Evolutionary conservation across 768 basidiomycete species (phyloP).

Genomic region (Leccinum rimulosum): DNA sequence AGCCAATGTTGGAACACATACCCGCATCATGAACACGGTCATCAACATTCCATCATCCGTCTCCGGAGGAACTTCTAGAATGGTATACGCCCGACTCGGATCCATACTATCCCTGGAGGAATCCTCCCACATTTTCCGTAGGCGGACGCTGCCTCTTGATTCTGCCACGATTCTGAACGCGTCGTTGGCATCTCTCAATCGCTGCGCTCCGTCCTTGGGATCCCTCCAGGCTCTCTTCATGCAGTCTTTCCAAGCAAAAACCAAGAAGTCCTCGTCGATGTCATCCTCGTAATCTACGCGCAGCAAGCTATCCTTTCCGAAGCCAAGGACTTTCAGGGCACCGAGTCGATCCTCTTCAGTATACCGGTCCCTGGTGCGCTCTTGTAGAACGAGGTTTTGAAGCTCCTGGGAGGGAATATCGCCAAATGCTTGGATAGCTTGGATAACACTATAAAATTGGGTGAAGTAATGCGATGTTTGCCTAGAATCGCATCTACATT

Average conservation of each 20-base stretch:
- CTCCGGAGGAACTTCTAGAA: conserved; percentile 67
- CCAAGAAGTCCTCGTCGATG: conserved; percentile 67
- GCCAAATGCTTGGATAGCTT: conserved; percentile 46
- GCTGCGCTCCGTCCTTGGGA: conserved; percentile 40
- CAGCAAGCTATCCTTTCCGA: conserved; percentile 58
- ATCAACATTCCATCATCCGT: conserved; percentile 77
- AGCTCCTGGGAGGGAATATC: conserved; percentile 47
- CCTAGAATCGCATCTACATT: conserved; percentile 76
- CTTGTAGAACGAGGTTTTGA: conserved; percentile 56
- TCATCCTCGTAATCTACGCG: conserved; percentile 69
- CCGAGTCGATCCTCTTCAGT: conserved; percentile 50
- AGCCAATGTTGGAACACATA: conserved; percentile 31
- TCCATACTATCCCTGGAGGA: conserved; percentile 60
- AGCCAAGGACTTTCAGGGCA: conserved; percentile 57
- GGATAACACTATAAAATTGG: conserved; percentile 50
- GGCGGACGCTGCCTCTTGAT: conserved; percentile 46
- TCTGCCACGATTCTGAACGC: conserved; percentile 71
- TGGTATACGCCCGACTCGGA: conserved; percentile 66
- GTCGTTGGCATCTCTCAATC: conserved; percentile 57
- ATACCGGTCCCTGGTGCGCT: conserved; percentile 64
- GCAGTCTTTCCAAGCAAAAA: conserved; percentile 64
- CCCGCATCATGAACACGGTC: conserved; percentile 69
- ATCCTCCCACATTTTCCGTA: conserved; percentile 52
- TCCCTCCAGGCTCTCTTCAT: conserved; percentile 55
- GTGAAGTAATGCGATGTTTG: conserved; percentile 65